A percentile compares a stretch with the other conserved stretches of the same genome.
These are phyloP conservation scores for Coemansia sp. DNA, from an alignment of 192 early-diverging fungal genomes.

Conservation along the genomic window DNA sequence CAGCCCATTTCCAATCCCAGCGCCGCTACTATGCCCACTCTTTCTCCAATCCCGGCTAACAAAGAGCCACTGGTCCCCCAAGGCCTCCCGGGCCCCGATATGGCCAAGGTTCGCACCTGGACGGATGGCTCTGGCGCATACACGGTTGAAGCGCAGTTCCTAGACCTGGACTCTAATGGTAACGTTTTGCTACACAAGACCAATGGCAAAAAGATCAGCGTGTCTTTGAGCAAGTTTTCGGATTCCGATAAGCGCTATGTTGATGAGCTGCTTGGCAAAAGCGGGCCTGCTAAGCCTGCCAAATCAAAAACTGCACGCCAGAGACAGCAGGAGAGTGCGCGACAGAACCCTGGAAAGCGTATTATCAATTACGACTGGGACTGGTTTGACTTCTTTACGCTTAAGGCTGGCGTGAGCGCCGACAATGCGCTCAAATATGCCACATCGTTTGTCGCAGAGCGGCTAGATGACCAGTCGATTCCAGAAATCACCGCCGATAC, in stretches of 20 bases:
- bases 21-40: neutral
- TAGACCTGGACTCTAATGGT: constrained; percentile 68
- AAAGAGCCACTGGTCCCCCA: too few relatives aligned
- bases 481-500: constrained; percentile 70
- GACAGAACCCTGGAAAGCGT: constrained; percentile 33
- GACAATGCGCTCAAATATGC: constrained; percentile 79
- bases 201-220: constrained; percentile 92
- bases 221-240: constrained; percentile 84
- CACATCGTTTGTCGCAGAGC: constrained; percentile 79
- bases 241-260: constrained; percentile 43
- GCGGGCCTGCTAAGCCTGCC: constrained; percentile 10
- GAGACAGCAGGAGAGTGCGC: constrained; percentile 44
- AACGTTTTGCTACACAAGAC: constrained; percentile 91
- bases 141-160: constrained; percentile 86
- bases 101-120: constrained; percentile 79
- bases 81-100: constrained; percentile 16
- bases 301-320: constrained; percentile 42
- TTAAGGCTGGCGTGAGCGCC: constrained; percentile 68
- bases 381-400: constrained; percentile 89
- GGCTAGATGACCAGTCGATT: constrained; percentile 77
- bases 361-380: constrained; percentile 74
- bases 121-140: constrained; percentile 88
- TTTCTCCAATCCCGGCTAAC: neutral
- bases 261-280: constrained; percentile 10
- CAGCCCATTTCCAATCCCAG: constrained; percentile 7